Percentiles rank a stretch among this genome's conserved stretches.
These are phyloP conservation scores for Pseudogymnoascus destructans DNA, from an alignment of 2,329 filamentous ascomycete species.

Conservation along the genomic window DNA sequence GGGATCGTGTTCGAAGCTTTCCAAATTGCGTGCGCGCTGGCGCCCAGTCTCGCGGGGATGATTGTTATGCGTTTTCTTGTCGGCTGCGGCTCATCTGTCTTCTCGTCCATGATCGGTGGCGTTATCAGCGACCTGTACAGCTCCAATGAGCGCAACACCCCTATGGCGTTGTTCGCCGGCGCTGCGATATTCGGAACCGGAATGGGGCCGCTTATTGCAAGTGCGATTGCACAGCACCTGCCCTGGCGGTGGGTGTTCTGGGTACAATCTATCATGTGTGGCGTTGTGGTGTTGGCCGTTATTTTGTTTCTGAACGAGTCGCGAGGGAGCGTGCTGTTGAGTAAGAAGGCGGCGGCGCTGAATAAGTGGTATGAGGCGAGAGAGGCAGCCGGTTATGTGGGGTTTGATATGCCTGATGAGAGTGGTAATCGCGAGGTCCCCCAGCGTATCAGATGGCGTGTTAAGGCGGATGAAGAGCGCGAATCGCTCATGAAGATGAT, in stretches of 20 bases:
- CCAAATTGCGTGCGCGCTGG: slow-evolving; percentile 61
- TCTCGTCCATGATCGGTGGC: slow-evolving; percentile 85
- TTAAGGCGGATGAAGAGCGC: slow-evolving; percentile 65
- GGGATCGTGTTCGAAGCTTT: slow-evolving; percentile 59
- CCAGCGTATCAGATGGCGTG: slow-evolving; percentile 56
- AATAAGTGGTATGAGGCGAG: slow-evolving; percentile 69
- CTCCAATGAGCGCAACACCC: slow-evolving; percentile 65
- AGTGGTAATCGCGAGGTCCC: background rate
- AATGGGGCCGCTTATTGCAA: slow-evolving; percentile 58
- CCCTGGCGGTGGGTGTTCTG: slow-evolving; percentile 85
- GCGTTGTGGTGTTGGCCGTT: slow-evolving; percentile 49
- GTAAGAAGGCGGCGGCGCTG: slow-evolving; percentile 56
- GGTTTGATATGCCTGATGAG: slow-evolving; percentile 34
- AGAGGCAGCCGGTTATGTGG: slow-evolving; percentile 41
- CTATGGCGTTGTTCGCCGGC: slow-evolving; percentile 83
- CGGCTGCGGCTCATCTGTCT: slow-evolving; percentile 64
- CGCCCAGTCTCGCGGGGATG: slow-evolving; percentile 58
- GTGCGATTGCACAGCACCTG: slow-evolving; percentile 53
- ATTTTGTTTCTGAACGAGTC: slow-evolving; percentile 68
- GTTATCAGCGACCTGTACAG: slow-evolving; percentile 80
- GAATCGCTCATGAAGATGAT: slow-evolving; percentile 57
- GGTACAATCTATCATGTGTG: slow-evolving; percentile 62
- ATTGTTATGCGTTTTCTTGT: slow-evolving; percentile 62
- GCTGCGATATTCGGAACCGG: slow-evolving; percentile 68
- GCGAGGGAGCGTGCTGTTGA: slow-evolving; percentile 65